Evolutionary conservation across 164 flowering plant species (phyloP).

Genomic region (Tinospora cordifolia): DNA sequence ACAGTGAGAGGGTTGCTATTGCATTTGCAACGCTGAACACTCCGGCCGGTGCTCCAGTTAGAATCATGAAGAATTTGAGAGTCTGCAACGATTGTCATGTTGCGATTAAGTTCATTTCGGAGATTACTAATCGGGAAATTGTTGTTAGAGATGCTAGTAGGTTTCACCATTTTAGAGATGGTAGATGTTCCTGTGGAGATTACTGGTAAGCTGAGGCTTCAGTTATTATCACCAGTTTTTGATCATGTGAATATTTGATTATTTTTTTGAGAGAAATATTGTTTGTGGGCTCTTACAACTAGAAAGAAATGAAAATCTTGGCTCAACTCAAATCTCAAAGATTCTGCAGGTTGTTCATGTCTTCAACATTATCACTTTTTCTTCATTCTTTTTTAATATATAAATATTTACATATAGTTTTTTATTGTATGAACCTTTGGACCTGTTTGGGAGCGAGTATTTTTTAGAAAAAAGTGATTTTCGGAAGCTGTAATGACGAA

Average conservation of each 20-base stretch:
- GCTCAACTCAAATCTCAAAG: too few relatives aligned
- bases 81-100: conserved; percentile 62
- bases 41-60: conserved; percentile 37
- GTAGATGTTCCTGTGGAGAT: conserved; percentile 68
- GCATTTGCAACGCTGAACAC: conserved; percentile 56
- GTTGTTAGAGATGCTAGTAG: conserved; percentile 59
- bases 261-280: background rate
- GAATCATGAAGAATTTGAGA: conserved; percentile 71
- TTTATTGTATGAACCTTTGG: too few relatives aligned
- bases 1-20: conserved; percentile 67
- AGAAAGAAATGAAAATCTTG: too few relatives aligned
- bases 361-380: too few relatives aligned
- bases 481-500: too few relatives aligned
- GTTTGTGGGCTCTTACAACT: background rate
- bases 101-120: conserved; percentile 52
- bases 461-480: too few relatives aligned
- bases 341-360: too few relatives aligned
- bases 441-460: too few relatives aligned
- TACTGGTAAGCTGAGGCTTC: conserved; percentile 39
- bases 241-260: background rate
- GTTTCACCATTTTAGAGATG: conserved; percentile 69
- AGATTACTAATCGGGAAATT: conserved; percentile 44
- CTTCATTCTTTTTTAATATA: too few relatives aligned
- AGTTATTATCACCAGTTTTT: background rate
- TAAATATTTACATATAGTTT: too few relatives aligned